Conservation (phyloP, 192 early-diverging fungal genomes). For the Glomus cerebriforme region DNA sequence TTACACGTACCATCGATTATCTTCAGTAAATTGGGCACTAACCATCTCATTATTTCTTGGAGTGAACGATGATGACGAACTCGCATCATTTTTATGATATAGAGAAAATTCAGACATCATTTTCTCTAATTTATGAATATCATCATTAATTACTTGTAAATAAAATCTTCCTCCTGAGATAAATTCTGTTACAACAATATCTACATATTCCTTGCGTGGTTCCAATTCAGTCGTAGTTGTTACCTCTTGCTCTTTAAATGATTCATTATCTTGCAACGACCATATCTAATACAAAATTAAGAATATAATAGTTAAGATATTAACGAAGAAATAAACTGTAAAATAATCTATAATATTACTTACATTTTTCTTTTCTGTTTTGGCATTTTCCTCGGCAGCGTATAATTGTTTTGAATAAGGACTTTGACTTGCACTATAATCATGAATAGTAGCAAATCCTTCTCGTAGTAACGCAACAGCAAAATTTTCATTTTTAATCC, state of each 20-base stretch:
- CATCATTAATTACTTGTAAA: slow-evolving; percentile 62
- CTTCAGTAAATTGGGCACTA: slow-evolving; percentile 85
- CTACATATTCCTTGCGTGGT: slow-evolving; percentile 73
- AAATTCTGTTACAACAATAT: slow-evolving; percentile 72
- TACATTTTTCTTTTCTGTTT: slow-evolving; percentile 66
- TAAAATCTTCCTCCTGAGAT: slow-evolving; percentile 60
- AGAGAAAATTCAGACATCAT: slow-evolving; percentile 82
- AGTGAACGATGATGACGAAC: slow-evolving; percentile 37
- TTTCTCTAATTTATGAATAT: slow-evolving; percentile 69
- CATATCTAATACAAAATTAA: slow-evolving; percentile 34
- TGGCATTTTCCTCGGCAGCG: slow-evolving; percentile 78
- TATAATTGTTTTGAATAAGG: slow-evolving; percentile 68
- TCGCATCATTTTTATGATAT: slow-evolving; percentile 50
- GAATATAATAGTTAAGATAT: too few relatives aligned
- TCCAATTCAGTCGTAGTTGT: slow-evolving; percentile 42
- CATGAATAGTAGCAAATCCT: slow-evolving; percentile 84
- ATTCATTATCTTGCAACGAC: slow-evolving; percentile 47
- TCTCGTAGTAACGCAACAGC: slow-evolving; percentile 73
- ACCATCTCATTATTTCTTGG: slow-evolving; percentile 74
- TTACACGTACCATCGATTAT: slow-evolving; percentile 79
- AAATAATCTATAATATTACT: slow-evolving; percentile 47
- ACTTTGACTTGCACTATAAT: slow-evolving; percentile 84
- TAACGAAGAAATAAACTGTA: not conserved
- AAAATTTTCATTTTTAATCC: slow-evolving; percentile 69
- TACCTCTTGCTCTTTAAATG: slow-evolving; percentile 50